phyloP scores from a whole-genome alignment of 2,329 filamentous ascomycete genomes.

The Apiospora hydei region DNA sequence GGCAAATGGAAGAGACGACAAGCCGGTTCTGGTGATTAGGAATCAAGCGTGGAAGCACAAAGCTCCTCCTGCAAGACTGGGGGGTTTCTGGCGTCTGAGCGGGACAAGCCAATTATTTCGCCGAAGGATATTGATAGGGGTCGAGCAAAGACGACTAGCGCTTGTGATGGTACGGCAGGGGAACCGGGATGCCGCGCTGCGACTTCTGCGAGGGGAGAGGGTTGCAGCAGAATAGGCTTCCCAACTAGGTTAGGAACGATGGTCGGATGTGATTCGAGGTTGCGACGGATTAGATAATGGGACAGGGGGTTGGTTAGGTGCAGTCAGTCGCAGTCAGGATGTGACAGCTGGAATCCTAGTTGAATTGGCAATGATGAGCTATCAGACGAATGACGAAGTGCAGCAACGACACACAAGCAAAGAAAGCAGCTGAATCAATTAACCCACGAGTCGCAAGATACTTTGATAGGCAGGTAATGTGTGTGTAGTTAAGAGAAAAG shows the following conservation, averaged over 20 bases:
- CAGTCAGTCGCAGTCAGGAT: background rate
- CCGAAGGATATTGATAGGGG: constrained; percentile 18
- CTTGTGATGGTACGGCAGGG: constrained; percentile 13
- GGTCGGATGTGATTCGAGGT: background rate
- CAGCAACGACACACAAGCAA: background rate
- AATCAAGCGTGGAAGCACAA: constrained; percentile 17
- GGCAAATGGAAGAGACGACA: constrained; percentile 5
- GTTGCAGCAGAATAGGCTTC: constrained; percentile 16
- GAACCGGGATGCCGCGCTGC: background rate
- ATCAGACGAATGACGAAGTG: background rate
- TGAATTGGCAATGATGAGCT: background rate
- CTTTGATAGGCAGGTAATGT: background rate
- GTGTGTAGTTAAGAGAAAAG: background rate
- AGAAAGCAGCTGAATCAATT: background rate
- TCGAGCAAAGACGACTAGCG: constrained; percentile 10
- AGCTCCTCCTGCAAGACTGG: background rate
- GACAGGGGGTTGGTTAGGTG: background rate
- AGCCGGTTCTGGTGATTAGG: background rate
- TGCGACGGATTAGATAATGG: background rate
- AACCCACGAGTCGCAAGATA: background rate
- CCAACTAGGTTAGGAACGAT: constrained; percentile 11
- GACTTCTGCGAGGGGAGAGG: background rate
- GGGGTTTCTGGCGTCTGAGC: constrained; percentile 3
- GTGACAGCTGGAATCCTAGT: background rate
- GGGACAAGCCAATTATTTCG: constrained; percentile 10